Conservation (phyloP, 2,329 filamentous ascomycete species). For the Fonsecaea pugnacius region DNA sequence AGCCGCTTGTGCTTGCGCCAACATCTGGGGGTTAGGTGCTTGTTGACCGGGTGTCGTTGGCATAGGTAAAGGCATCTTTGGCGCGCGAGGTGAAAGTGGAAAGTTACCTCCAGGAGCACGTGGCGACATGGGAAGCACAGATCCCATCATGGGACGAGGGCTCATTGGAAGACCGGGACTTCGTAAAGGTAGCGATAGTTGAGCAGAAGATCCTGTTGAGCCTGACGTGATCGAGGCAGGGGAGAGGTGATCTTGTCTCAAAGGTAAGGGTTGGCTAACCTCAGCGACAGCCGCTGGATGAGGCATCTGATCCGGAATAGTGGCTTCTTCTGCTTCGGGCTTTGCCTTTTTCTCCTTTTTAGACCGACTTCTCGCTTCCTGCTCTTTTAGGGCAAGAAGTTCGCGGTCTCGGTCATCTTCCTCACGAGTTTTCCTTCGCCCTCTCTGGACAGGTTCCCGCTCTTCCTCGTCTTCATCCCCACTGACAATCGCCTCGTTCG, state of each 20-base stretch:
- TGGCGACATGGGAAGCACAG: constrained; percentile 72
- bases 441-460: constrained; percentile 60
- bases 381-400: constrained; percentile 64
- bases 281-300: constrained; percentile 14
- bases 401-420: constrained; percentile 84
- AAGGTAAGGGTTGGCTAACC: constrained; percentile 17
- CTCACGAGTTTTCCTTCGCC: constrained; percentile 80
- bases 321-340: constrained; percentile 52
- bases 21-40: constrained; percentile 26
- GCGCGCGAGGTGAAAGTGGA: constrained; percentile 72
- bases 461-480: constrained; percentile 32
- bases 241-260: constrained; percentile 42
- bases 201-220: constrained; percentile 23
- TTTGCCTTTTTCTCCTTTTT: constrained; percentile 68
- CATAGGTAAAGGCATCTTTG: constrained; percentile 73
- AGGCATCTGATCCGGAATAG: constrained; percentile 20
- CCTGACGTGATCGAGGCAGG: constrained; percentile 36
- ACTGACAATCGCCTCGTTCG: constrained; percentile 20
- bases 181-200: constrained; percentile 54
- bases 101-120: constrained; percentile 54
- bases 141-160: constrained; percentile 62
- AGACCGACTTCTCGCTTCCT: constrained; percentile 73
- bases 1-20: constrained; percentile 17
- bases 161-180: constrained; percentile 69
- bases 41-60: constrained; percentile 65